A percentile compares a stretch with the other conserved stretches of the same genome.
phyloP scores from a whole-genome alignment of 2,329 filamentous ascomycete genomes.

The Diaporthe citrichinensis region DNA sequence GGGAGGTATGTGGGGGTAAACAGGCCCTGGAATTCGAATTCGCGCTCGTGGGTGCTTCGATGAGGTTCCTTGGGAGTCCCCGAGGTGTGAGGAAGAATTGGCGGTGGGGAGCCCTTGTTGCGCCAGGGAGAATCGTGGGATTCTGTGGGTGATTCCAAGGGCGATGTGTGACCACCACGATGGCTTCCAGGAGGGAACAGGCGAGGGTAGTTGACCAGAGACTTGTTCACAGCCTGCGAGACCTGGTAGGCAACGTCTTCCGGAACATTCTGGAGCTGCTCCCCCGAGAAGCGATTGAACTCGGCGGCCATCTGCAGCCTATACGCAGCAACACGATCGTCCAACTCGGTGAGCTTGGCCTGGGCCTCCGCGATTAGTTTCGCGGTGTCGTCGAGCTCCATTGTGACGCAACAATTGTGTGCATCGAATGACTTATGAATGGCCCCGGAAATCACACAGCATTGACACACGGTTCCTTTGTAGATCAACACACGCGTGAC shows the following conservation, averaged over 20 bases:
- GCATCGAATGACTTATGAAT: constrained; percentile 23
- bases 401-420: constrained; percentile 23
- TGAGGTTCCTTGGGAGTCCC: constrained; percentile 54
- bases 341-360: constrained; percentile 68
- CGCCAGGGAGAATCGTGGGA: constrained; percentile 35
- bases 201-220: constrained; percentile 60
- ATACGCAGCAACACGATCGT: constrained; percentile 69
- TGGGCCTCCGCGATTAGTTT: constrained; percentile 66
- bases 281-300: constrained; percentile 68
- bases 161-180: constrained; percentile 1
- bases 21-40: constrained; percentile 72
- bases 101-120: constrained; percentile 54
- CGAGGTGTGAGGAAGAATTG: constrained; percentile 56
- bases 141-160: constrained; percentile 33
- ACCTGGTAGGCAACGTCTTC: constrained; percentile 62
- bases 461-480: constrained; percentile 9
- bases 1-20: constrained; percentile 76
- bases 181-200: constrained; percentile 49
- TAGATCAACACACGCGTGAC: constrained; percentile 9
- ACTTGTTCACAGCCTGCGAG: constrained; percentile 61
- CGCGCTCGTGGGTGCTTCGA: constrained; percentile 66
- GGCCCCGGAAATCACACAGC: constrained; percentile 10
- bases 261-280: constrained; percentile 63
- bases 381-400: constrained; percentile 42
- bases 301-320: constrained; percentile 70